Base-by-base conservation (phyloP, 202 grass and related monocot genomes). In the Musa balbisiana region DNA sequence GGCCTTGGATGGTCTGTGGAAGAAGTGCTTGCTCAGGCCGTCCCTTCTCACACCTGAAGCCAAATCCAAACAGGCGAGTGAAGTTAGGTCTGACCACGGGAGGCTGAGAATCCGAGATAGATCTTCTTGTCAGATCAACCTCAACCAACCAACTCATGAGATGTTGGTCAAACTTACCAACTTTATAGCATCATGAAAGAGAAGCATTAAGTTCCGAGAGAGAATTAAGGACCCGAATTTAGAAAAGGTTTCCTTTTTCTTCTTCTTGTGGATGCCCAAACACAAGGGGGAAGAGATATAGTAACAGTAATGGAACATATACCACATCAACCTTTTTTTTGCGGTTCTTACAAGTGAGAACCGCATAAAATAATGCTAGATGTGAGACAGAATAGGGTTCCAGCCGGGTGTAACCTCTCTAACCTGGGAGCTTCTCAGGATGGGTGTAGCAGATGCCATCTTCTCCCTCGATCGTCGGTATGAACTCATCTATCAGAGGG, bases 391-490 rank as follows among this genome's bases (percentile, higher is more conserved):
- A 21, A 60, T 60, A 60, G 56, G 56, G 56, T 60, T 60, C n/a
- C 2, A 19, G 56, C 17, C 2, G 13, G 56, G 79, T 13, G 12
- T 43, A 14, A 55, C n/a, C 16, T 23, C 25, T 68, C 27, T 78
- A 80, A 93, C 94, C 94, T 89, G 94, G 94, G 51, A 97, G 83
- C 89, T 84, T 91, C 78, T 93, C 88, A 62, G 94, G 93, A 81
- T 93, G 88, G 63, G 94, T 93, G 79, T 98, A 98, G 75, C 94
- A 98, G 83, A 98, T 98, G 77, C 91, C 94, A 24, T 91, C 91
- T 64, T 98, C 91, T 69, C 94, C 94, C 71, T 98, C 87, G 67
- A 98, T 98, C 50, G 91, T 93, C 60, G 87, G 81, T 87, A 98
- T 98, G 81, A 98, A 98, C 72, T 94, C 91, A 67, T 98, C 91